Evolutionary conservation across 306 rosid genomes (phyloP).

Genomic region (Cicer judaicum): DNA sequence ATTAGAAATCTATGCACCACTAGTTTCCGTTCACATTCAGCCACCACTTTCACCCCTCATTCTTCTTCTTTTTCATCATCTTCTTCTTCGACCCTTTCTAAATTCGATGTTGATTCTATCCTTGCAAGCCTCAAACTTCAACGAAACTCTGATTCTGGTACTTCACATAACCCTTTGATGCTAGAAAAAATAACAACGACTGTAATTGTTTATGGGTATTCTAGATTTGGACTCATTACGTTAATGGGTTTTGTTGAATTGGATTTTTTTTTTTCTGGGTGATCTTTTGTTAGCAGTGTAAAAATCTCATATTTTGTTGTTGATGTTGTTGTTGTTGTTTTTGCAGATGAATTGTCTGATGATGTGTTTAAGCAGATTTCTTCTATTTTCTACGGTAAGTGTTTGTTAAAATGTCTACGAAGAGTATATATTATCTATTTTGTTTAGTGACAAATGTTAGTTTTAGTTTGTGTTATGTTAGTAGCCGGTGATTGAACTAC

Average conservation of each 20-base stretch:
- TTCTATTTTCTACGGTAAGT: slow-evolving; percentile 63
- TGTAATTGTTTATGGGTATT: slow-evolving; percentile 31
- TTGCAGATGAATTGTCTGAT: slow-evolving; percentile 59
- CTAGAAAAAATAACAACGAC: neutral
- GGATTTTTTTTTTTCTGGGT: neutral
- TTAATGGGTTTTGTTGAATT: neutral
- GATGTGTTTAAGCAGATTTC: slow-evolving; percentile 44
- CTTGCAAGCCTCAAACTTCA: slow-evolving; percentile 52
- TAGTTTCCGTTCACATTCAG: slow-evolving; percentile 35
- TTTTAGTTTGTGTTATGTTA: neutral
- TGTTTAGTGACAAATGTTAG: neutral
- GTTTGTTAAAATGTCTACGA: slow-evolving; percentile 44
- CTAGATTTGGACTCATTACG: neutral
- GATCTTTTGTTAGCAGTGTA: neutral
- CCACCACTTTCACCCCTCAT: slow-evolving; percentile 31
- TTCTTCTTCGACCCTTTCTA: slow-evolving; percentile 15
- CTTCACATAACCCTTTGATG: neutral
- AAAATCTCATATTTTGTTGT: neutral
- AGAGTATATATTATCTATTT: slow-evolving; percentile 29
- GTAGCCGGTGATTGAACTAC: neutral
- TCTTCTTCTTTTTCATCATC: slow-evolving; percentile 23
- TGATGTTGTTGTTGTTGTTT: slow-evolving; percentile 35
- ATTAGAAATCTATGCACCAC: slow-evolving; percentile 51
- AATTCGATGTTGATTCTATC: neutral
- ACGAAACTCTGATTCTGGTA: slow-evolving; percentile 59